Conservation (phyloP, 805 yeast species). For the Candida khao-thaluensis region DNA sequence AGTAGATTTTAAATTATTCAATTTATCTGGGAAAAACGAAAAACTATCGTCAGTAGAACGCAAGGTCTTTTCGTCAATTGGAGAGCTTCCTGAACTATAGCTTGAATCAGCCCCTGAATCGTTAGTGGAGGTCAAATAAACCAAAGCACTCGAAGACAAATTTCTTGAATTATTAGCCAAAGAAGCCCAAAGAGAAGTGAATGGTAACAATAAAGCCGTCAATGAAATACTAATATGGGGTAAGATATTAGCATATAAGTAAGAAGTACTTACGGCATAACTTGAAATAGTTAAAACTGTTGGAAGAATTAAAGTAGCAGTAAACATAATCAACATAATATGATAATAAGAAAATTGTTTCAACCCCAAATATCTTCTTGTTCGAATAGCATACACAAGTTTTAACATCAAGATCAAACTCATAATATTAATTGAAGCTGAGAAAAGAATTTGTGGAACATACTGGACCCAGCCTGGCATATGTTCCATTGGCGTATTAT, state of each 20-base stretch:
- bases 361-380: slow-evolving; percentile 75
- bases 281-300: slow-evolving; percentile 63
- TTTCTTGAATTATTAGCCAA: slow-evolving; percentile 48
- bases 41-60: slow-evolving; percentile 5
- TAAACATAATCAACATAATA: slow-evolving; percentile 73
- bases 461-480: slow-evolving; percentile 39
- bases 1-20: slow-evolving; percentile 10
- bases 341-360: slow-evolving; percentile 82
- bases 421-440: slow-evolving; percentile 64
- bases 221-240: slow-evolving; percentile 14
- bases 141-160: slow-evolving; percentile 10
- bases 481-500: neutral
- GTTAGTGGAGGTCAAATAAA: slow-evolving; percentile 12
- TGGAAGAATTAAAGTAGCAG: slow-evolving; percentile 81
- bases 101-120: slow-evolving; percentile 2
- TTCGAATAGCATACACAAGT: slow-evolving; percentile 62
- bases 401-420: slow-evolving; percentile 63
- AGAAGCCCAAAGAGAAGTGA: slow-evolving; percentile 88
- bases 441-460: slow-evolving; percentile 61
- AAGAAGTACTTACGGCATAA: slow-evolving; percentile 16
- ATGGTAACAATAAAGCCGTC: slow-evolving; percentile 59
- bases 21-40: slow-evolving; percentile 17
- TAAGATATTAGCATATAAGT: slow-evolving; percentile 11
- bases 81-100: slow-evolving; percentile 3
- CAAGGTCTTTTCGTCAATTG: slow-evolving; percentile 14